Evolutionary conservation across 257 asterid species (phyloP).

Genomic region (Solanum neorickii): DNA sequence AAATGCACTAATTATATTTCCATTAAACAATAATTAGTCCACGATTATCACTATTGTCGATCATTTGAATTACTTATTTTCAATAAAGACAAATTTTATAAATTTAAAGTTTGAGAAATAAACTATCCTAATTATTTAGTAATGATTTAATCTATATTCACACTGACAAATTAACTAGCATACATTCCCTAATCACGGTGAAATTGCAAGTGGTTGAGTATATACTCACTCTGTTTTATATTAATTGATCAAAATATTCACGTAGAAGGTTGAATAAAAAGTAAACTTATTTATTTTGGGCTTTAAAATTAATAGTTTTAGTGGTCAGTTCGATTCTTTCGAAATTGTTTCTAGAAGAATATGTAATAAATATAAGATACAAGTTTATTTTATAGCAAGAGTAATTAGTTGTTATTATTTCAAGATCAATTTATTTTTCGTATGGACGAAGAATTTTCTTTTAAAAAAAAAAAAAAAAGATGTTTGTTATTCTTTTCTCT

Average conservation of each 20-base stretch:
- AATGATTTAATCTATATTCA: neutral
- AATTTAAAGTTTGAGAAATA: too few relatives aligned
- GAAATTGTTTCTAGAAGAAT: neutral
- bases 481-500: neutral
- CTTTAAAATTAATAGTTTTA: neutral
- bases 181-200: neutral
- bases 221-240: too few relatives aligned
- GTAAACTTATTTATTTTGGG: neutral
- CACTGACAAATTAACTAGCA: neutral
- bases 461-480: too few relatives aligned
- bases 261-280: neutral
- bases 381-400: neutral
- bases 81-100: neutral
- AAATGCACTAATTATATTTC: neutral
- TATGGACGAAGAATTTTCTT: neutral
- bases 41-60: too few relatives aligned
- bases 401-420: neutral
- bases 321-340: neutral
- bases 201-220: too few relatives aligned
- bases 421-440: neutral
- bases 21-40: slow-evolving; percentile 8
- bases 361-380: neutral
- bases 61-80: too few relatives aligned
- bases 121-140: too few relatives aligned
- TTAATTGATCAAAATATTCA: too few relatives aligned